A percentile compares a stretch with the other conserved stretches of the same genome.
These are phyloP conservation scores for Crocinoboletus sp. DNA, from an alignment of 1,284 basidiomycete species.

Conservation along the genomic window DNA sequence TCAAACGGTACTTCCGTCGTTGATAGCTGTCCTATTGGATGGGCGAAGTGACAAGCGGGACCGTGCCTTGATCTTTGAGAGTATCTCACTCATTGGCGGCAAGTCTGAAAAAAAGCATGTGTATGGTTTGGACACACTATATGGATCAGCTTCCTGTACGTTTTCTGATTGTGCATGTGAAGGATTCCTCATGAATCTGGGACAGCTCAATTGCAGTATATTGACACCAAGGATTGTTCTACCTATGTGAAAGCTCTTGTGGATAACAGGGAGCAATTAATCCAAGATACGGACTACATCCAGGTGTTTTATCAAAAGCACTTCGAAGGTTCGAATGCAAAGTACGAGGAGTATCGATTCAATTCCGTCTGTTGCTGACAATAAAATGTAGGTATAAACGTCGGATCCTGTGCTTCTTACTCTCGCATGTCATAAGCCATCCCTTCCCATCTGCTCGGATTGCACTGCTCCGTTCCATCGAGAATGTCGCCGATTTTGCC, in stretches of 20 bases:
- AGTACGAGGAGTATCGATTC: conserved; percentile 39
- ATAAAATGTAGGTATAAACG: conserved; percentile 59
- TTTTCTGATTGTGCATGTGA: conserved; percentile 6
- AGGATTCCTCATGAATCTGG: conserved; percentile 7
- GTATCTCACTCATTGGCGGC: conserved; percentile 49
- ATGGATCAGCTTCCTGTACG: conserved; percentile 66
- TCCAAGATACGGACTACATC: conserved; percentile 66
- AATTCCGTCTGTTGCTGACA: conserved; percentile 8
- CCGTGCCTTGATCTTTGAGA: conserved; percentile 61
- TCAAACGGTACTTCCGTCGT: conserved; percentile 79
- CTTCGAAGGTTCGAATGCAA: conserved; percentile 42
- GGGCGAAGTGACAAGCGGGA: conserved; percentile 54
- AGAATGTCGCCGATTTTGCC: conserved; percentile 55
- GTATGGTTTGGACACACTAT: conserved; percentile 82
- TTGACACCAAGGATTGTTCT: conserved; percentile 69
- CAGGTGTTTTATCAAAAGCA: conserved; percentile 59
- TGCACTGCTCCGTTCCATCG: conserved; percentile 56
- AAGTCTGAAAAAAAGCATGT: conserved; percentile 48
- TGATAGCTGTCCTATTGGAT: conserved; percentile 66
- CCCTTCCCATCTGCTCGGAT: conserved; percentile 47
- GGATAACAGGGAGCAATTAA: conserved; percentile 56
- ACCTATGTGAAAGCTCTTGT: conserved; percentile 61
- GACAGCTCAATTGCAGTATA: conserved; percentile 68
- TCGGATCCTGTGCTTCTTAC: conserved; percentile 71
- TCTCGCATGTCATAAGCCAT: conserved; percentile 78